Percentiles rank a stretch among this genome's conserved stretches.
Conservation (phyloP, 768 basidiomycete genomes). For the Saitozyma podzolica region DNA sequence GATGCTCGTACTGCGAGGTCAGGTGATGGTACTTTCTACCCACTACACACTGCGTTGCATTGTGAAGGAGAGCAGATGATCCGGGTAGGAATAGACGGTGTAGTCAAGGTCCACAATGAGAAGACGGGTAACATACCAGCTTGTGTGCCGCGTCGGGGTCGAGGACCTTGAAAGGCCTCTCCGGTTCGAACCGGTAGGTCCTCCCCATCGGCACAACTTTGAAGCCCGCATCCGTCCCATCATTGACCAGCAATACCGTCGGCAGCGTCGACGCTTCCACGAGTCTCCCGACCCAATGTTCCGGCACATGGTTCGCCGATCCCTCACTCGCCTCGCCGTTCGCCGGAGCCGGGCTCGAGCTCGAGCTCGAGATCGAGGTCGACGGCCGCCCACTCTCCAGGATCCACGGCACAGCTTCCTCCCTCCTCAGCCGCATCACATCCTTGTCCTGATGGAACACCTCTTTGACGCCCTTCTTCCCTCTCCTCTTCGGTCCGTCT, state of each 20-base stretch:
- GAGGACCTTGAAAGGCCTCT: conserved; percentile 41
- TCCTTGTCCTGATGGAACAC: conserved; percentile 43
- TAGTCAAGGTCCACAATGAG: too few species aligned
- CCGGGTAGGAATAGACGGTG: not conserved
- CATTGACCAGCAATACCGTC: conserved; percentile 39
- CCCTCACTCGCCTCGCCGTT: conserved; percentile 1
- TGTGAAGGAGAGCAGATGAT: conserved; percentile 2
- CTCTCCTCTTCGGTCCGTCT: conserved; percentile 7
- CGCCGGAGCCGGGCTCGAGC: conserved; percentile 7
- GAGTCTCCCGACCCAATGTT: conserved; percentile 47
- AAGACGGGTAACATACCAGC: too few species aligned
- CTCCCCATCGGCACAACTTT: conserved; percentile 38
- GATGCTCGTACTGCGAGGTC: conserved; percentile 34
- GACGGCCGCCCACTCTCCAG: conserved; percentile 21
- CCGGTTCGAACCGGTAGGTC: conserved; percentile 43
- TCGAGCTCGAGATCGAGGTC: not conserved
- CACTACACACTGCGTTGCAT: not conserved
- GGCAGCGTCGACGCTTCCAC: conserved; percentile 30
- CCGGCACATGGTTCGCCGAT: conserved; percentile 17
- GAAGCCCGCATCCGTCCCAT: conserved; percentile 37
- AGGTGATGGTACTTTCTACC: not conserved
- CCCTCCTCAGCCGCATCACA: conserved; percentile 35
- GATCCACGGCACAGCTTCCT: conserved; percentile 43
- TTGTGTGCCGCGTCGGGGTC: conserved; percentile 42
- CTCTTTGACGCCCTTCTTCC: conserved; percentile 29